Evolutionary conservation across 2,329 filamentous ascomycete genomes (phyloP).

Genomic region (Byssoonygena ceratinophila): DNA sequence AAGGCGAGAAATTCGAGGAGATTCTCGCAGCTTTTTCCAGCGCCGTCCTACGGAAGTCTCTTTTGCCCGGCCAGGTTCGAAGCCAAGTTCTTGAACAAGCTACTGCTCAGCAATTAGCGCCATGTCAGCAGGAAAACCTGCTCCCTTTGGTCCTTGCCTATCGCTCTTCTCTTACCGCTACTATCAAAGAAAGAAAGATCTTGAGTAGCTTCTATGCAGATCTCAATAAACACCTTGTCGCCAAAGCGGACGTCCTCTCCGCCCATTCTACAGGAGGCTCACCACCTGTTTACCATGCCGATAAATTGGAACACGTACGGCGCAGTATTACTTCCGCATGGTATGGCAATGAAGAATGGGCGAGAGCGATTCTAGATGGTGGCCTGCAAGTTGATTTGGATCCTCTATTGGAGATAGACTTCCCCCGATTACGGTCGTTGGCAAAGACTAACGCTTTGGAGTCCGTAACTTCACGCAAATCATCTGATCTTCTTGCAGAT

Average conservation of each 20-base stretch:
- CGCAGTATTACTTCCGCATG: constrained; percentile 58
- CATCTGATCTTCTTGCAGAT: constrained; percentile 48
- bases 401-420: constrained; percentile 54
- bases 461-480: constrained; percentile 25
- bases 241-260: constrained; percentile 50
- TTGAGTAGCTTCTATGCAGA: constrained; percentile 50
- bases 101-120: constrained; percentile 35
- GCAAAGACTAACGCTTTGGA: constrained; percentile 45
- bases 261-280: constrained; percentile 22
- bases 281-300: constrained; percentile 4
- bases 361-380: constrained; percentile 59
- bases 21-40: constrained; percentile 75
- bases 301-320: constrained; percentile 38
- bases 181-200: constrained; percentile 51
- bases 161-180: constrained; percentile 52
- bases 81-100: constrained; percentile 7
- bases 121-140: constrained; percentile 36
- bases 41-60: constrained; percentile 61
- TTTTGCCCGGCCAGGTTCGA: constrained; percentile 23
- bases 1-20: constrained; percentile 81
- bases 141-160: constrained; percentile 62
- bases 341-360: constrained; percentile 66
- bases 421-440: constrained; percentile 60
- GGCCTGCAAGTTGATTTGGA: constrained; percentile 49
- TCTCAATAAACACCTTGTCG: constrained; percentile 54